Evolutionary conservation across 1,139 yeast genomes (phyloP).

Genomic region (Protomyces macrosporus): DNA sequence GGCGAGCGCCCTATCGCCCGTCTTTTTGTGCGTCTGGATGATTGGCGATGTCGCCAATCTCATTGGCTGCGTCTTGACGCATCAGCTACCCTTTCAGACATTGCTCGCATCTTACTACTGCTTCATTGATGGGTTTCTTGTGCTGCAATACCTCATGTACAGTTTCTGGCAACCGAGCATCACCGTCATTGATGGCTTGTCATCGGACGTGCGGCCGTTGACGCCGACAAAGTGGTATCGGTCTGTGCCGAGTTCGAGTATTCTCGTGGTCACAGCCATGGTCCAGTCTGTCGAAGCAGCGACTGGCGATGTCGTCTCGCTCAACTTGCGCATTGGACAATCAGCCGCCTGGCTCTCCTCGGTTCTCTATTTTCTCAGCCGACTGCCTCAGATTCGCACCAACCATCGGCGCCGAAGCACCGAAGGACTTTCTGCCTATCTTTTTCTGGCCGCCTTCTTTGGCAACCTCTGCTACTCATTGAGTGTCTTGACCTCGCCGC

Average conservation of each 20-base stretch:
- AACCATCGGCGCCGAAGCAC: conserved; percentile 74
- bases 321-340: not conserved
- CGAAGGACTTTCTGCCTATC: conserved; percentile 71
- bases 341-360: conserved; percentile 78
- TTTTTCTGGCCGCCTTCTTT: conserved; percentile 69
- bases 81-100: conserved; percentile 64
- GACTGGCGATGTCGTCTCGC: not conserved
- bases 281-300: conserved; percentile 31
- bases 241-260: not conserved
- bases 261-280: conserved; percentile 26
- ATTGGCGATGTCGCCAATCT: conserved; percentile 78
- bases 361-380: conserved; percentile 62
- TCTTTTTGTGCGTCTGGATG: conserved; percentile 71
- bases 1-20: conserved; percentile 81
- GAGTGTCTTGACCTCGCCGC: conserved; percentile 53
- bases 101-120: conserved; percentile 70
- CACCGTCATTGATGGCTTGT: conserved; percentile 12
- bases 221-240: conserved; percentile 1
- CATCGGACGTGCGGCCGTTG: not conserved
- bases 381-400: conserved; percentile 81
- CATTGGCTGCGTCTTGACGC: conserved; percentile 74
- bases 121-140: conserved; percentile 62
- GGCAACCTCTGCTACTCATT: conserved; percentile 80
- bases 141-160: conserved; percentile 75
- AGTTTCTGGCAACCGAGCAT: conserved; percentile 32